These are phyloP conservation scores for Apiotrichum siamense DNA, from an alignment of 1,284 basidiomycete species.

Conservation along the genomic window DNA sequence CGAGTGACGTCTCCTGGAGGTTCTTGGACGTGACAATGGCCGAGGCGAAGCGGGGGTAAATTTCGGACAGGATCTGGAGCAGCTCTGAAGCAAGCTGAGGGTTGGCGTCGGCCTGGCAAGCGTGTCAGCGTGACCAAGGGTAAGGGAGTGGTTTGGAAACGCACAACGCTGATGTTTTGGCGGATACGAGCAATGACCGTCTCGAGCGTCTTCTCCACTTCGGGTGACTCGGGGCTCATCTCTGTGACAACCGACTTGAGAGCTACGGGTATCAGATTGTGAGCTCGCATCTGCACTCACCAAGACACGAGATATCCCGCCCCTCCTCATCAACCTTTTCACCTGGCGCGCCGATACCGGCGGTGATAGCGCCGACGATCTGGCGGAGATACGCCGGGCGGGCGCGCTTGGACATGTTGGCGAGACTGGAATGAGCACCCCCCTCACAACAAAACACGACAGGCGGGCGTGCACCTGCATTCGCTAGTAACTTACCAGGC, in stretches of 20 bases:
- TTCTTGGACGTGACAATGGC: conserved; percentile 55
- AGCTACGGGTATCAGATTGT: conserved; percentile 52
- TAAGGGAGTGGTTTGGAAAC: background rate
- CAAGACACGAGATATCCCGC: conserved; percentile 85
- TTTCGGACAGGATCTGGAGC: conserved; percentile 81
- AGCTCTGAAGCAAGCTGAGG: conserved; percentile 81
- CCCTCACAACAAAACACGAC: background rate
- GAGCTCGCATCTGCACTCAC: conserved; percentile 50
- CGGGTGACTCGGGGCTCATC: conserved; percentile 45
- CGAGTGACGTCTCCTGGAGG: conserved; percentile 56
- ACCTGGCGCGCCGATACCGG: conserved; percentile 19
- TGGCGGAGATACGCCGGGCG: conserved; percentile 68
- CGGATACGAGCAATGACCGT: conserved; percentile 42
- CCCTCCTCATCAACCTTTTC: conserved; percentile 39
- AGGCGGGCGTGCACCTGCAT: background rate
- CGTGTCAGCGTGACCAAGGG: conserved; percentile 13
- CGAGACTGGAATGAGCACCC: conserved; percentile 22
- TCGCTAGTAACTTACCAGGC: conserved; percentile 61
- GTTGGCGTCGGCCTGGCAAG: conserved; percentile 54
- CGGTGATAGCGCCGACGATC: conserved; percentile 62
- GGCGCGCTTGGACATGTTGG: conserved; percentile 31
- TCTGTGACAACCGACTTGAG: conserved; percentile 92
- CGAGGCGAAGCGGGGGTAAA: conserved; percentile 77
- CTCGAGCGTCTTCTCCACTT: background rate
- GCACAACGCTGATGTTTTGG: conserved; percentile 56